These are phyloP conservation scores for Suhomyces vadensis DNA, from an alignment of 805 yeast genomes.

Conservation along the genomic window DNA sequence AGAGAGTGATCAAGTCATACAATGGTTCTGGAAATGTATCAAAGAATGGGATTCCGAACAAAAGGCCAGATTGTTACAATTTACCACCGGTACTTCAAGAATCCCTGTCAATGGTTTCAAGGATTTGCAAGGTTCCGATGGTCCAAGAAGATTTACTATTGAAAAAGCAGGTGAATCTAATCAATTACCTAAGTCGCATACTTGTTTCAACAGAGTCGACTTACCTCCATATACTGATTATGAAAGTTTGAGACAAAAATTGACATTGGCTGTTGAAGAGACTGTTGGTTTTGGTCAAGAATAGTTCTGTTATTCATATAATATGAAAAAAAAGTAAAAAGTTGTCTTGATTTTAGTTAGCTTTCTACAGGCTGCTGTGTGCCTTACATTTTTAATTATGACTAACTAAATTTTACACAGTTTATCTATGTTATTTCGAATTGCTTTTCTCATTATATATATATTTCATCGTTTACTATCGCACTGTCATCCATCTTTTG, in stretches of 20 bases:
- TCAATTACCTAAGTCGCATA: conserved; percentile 95
- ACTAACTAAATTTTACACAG: not conserved
- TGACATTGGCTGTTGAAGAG: conserved; percentile 96
- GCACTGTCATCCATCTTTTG: conserved; percentile 3
- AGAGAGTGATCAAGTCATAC: conserved; percentile 92
- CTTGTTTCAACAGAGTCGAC: conserved; percentile 98
- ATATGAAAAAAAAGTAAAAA: not conserved
- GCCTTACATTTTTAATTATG: no score
- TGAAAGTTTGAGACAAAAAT: conserved; percentile 82
- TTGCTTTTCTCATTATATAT: not conserved
- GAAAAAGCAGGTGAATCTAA: conserved; percentile 95
- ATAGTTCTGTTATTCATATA: conserved; percentile 30
- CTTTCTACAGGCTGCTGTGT: not conserved
- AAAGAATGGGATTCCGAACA: conserved; percentile 95
- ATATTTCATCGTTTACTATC: conserved; percentile 1
- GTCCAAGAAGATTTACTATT: conserved; percentile 97
- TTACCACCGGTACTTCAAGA: conserved; percentile 98
- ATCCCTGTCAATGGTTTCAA: conserved; percentile 99
- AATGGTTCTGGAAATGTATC: conserved; percentile 98
- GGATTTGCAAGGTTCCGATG: conserved; percentile 98
- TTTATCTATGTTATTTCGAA: not conserved
- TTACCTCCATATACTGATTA: conserved; percentile 89
- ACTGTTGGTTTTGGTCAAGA: conserved; percentile 99
- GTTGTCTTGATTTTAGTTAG: not conserved
- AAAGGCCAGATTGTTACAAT: conserved; percentile 91